These are phyloP conservation scores for Dacryopinax primogenitus DNA, from an alignment of 768 basidiomycete genomes.

Conservation along the genomic window DNA sequence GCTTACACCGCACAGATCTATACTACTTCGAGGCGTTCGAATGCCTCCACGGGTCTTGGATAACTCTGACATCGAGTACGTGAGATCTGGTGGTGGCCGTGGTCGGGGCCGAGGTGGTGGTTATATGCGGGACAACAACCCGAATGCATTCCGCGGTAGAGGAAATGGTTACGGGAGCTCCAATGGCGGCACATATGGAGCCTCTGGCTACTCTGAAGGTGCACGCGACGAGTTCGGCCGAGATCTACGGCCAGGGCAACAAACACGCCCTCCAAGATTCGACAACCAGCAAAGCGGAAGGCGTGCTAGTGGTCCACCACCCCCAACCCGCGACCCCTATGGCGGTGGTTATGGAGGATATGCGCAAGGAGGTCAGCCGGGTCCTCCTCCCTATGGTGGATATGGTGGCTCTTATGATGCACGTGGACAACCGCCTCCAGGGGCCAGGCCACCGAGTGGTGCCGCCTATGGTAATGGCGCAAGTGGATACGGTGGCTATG, in stretches of 20 bases:
- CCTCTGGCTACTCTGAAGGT: neutral
- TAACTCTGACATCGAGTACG: conserved; percentile 55
- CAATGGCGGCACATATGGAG: conserved; percentile 8
- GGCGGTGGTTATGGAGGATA: conserved; percentile 34
- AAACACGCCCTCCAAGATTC: conserved; percentile 8
- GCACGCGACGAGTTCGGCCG: neutral
- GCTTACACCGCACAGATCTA: conserved; percentile 67
- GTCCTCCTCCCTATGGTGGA: conserved; percentile 20
- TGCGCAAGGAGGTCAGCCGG: conserved; percentile 32
- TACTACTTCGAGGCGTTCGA: conserved; percentile 61
- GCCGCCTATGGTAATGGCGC: conserved; percentile 13
- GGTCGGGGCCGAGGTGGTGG: conserved; percentile 26
- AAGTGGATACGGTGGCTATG: conserved; percentile 15
- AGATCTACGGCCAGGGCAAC: conserved; percentile 8
- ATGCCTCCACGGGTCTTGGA: conserved; percentile 48
- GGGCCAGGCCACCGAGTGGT: conserved; percentile 16
- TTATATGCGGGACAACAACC: conserved; percentile 4
- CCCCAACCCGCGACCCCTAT: conserved; percentile 19
- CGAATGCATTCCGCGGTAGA: conserved; percentile 7
- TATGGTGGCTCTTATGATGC: conserved; percentile 24
- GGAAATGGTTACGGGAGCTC: conserved; percentile 8
- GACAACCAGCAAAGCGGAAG: conserved; percentile 16
- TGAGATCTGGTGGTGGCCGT: conserved; percentile 33
- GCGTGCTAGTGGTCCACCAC: conserved; percentile 4
- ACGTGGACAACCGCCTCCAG: conserved; percentile 17